A percentile compares a stretch with the other conserved stretches of the same genome.
These are phyloP conservation scores for Fusarium nisikadoi DNA, from an alignment of 2,329 filamentous ascomycete genomes.

Conservation along the genomic window DNA sequence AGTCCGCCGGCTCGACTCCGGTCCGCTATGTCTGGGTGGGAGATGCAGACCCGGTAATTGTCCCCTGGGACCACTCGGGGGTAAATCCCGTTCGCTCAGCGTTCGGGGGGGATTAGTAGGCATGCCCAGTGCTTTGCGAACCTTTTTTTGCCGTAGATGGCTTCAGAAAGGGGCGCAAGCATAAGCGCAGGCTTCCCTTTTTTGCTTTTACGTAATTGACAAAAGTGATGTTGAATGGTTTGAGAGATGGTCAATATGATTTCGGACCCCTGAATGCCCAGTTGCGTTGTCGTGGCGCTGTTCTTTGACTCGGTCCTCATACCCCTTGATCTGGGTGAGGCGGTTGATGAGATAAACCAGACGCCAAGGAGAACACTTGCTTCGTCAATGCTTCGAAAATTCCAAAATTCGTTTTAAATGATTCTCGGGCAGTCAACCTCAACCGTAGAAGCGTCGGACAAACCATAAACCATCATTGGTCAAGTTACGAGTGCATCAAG, in stretches of 20 bases:
- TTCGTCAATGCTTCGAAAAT: neutral
- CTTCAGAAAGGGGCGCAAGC: neutral
- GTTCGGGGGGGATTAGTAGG: constrained; percentile 24
- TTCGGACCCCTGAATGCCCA: rapidly evolving
- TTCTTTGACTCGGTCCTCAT: neutral
- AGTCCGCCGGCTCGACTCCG: constrained; percentile 6
- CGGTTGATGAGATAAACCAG: neutral
- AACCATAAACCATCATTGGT: too few relatives aligned
- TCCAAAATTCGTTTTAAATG: neutral
- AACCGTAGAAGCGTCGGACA: neutral
- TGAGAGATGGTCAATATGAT: rapidly evolving
- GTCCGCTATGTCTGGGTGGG: neutral
- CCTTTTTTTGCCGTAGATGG: constrained; percentile 3
- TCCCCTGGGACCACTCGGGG: neutral
- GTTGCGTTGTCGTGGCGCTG: neutral
- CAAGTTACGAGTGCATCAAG: neutral
- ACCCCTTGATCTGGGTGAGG: neutral
- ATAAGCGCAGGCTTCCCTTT: rapidly evolving
- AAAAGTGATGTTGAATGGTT: neutral
- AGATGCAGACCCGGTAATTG: neutral
- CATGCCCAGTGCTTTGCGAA: constrained; percentile 20
- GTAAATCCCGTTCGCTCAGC: constrained; percentile 4
- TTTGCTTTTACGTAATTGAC: rapidly evolving
- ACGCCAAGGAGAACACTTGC: rapidly evolving
- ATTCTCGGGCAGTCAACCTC: rapidly evolving